Evolutionary conservation across 2,329 filamentous ascomycete species (phyloP).

Genomic region (Diaporthe capsici): DNA sequence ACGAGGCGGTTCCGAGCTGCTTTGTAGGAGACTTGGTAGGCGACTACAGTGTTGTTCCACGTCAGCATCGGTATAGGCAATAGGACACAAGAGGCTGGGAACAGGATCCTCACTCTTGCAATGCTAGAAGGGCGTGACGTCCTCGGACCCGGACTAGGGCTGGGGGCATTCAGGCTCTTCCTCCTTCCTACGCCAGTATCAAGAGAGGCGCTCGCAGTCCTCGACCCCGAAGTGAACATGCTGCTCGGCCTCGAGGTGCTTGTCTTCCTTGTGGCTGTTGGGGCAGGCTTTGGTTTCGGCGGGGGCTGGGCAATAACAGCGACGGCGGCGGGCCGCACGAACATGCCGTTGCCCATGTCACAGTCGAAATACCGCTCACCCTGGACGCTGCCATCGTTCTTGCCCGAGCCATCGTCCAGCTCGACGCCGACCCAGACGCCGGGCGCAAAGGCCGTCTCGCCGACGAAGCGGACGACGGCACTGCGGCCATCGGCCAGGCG

Average conservation of each 20-base stretch:
- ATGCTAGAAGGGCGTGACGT: conserved; percentile 69
- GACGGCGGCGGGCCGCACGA: conserved; percentile 81
- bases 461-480: conserved; percentile 85
- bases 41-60: conserved; percentile 63
- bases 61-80: conserved; percentile 16
- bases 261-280: conserved; percentile 55
- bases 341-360: conserved; percentile 82
- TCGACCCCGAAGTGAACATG: conserved; percentile 56
- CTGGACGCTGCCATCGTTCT: conserved; percentile 94
- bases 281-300: conserved; percentile 58
- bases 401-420: conserved; percentile 84
- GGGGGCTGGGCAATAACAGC: conserved; percentile 67
- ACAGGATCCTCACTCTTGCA: conserved; percentile 62
- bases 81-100: background rate
- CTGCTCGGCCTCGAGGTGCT: conserved; percentile 63
- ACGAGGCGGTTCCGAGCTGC: conserved; percentile 69
- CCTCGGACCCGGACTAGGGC: conserved; percentile 78
- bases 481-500: conserved; percentile 83
- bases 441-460: conserved; percentile 82
- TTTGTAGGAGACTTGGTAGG: conserved; percentile 87
- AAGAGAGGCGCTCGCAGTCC: conserved; percentile 58
- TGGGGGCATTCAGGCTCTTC: conserved; percentile 79
- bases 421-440: conserved; percentile 94
- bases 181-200: conserved; percentile 72
- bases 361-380: conserved; percentile 93